A percentile compares a stretch with the other conserved stretches of the same genome.
phyloP scores from a whole-genome alignment of 108 stramenopile genomes.

The Skeletonema grethae region DNA sequence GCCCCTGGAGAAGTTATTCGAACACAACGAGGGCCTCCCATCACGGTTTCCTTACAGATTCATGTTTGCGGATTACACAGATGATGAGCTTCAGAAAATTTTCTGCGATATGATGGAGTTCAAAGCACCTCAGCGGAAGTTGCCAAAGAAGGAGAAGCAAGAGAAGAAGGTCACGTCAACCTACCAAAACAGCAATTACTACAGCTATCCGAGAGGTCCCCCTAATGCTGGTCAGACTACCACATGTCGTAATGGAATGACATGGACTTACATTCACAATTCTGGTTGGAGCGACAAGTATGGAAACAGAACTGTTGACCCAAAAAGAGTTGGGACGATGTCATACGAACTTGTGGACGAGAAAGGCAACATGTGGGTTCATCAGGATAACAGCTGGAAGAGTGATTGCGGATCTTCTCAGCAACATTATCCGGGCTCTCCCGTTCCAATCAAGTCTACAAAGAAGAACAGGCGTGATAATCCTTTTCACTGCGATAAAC shows the following conservation, averaged over 20 bases:
- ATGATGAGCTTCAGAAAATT: slow-evolving; percentile 23
- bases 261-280: slow-evolving; percentile 13
- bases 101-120: slow-evolving; percentile 27
- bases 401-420: slow-evolving; percentile 2
- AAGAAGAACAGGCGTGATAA: neutral
- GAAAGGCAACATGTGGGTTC: slow-evolving; percentile 18
- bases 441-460: slow-evolving; percentile 11
- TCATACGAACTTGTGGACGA: slow-evolving; percentile 10
- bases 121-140: neutral
- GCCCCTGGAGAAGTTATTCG: slow-evolving; percentile 19
- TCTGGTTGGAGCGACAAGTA: slow-evolving; percentile 22
- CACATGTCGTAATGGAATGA: slow-evolving; percentile 12
- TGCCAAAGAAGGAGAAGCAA: neutral
- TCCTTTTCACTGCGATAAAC: slow-evolving; percentile 13
- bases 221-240: slow-evolving; percentile 4
- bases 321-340: slow-evolving; percentile 12
- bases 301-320: slow-evolving; percentile 32
- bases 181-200: neutral
- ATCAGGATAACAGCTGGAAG: neutral
- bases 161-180: neutral
- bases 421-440: slow-evolving; percentile 17
- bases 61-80: slow-evolving; percentile 28
- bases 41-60: slow-evolving; percentile 25
- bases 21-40: slow-evolving; percentile 20
- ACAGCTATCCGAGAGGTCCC: neutral